Evolutionary conservation across 2,329 filamentous ascomycete species (phyloP).

Genomic region (Colletotrichum caudatum): DNA sequence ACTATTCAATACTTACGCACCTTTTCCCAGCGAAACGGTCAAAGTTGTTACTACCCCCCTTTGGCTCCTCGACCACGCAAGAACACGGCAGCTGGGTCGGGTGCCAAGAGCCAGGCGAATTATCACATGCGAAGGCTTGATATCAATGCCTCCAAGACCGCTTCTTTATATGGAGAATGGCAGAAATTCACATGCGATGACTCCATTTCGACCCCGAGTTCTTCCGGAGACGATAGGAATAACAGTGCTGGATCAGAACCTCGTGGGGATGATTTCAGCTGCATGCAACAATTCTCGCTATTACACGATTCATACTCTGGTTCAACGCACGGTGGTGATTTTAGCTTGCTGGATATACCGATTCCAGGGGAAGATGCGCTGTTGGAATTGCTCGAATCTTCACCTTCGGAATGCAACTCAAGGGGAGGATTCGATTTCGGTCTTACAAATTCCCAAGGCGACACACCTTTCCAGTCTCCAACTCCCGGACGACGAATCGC

Average conservation of each 20-base stretch:
- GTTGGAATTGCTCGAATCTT: conserved; percentile 29
- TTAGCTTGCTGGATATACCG: conserved; percentile 20
- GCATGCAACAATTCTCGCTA: conserved; percentile 15
- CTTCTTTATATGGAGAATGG: conserved; percentile 19
- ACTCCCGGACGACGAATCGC: neutral
- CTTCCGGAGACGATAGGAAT: neutral
- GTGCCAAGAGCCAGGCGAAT: neutral
- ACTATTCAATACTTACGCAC: neutral
- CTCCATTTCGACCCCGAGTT: conserved; percentile 19
- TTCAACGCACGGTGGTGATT: neutral
- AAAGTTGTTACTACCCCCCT: conserved; percentile 33
- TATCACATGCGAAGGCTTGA: conserved; percentile 3
- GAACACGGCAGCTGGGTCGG: conserved; percentile 11
- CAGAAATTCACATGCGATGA: conserved; percentile 11
- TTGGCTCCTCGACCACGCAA: conserved; percentile 23
- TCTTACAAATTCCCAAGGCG: neutral
- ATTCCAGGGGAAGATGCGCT: conserved; percentile 29
- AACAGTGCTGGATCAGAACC: neutral
- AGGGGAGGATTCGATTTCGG: conserved; percentile 22
- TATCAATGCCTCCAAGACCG: conserved; percentile 10
- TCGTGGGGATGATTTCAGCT: conserved; percentile 5
- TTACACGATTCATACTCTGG: neutral
- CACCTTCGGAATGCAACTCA: conserved; percentile 28
- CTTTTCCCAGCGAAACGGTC: conserved; percentile 22
- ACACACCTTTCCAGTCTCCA: neutral